Evolutionary conservation across 2,329 filamentous ascomycete species (phyloP).

Genomic region (Emergomyces orientalis): DNA sequence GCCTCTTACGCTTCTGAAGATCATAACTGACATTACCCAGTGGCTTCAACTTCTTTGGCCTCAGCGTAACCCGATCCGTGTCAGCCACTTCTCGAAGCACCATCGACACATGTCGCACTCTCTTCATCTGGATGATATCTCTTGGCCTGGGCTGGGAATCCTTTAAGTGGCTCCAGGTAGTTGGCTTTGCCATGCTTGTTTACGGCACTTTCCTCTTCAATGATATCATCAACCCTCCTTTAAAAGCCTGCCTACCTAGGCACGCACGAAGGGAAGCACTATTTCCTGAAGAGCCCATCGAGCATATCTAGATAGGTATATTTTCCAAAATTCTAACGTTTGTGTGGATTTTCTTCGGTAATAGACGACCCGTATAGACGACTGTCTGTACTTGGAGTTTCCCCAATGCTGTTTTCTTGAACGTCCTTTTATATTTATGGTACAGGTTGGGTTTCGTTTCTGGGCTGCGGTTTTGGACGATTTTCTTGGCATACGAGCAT

Average conservation of each 20-base stretch:
- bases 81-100: slow-evolving; percentile 90
- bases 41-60: slow-evolving; percentile 97
- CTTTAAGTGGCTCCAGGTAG: slow-evolving; percentile 94
- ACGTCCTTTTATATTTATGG: not conserved
- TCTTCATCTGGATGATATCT: slow-evolving; percentile 97
- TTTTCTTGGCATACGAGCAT: not conserved
- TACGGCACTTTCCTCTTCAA: slow-evolving; percentile 98
- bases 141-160: slow-evolving; percentile 90
- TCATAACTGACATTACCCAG: slow-evolving; percentile 36
- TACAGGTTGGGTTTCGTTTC: not conserved
- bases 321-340: not conserved
- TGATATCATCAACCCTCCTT: slow-evolving; percentile 75
- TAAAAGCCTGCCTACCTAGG: slow-evolving; percentile 56
- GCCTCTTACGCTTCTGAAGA: slow-evolving; percentile 8
- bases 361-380: not conserved
- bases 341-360: not conserved
- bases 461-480: not conserved
- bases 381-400: not conserved
- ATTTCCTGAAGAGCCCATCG: slow-evolving; percentile 73
- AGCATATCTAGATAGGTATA: slow-evolving; percentile 45
- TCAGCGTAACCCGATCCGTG: slow-evolving; percentile 81
- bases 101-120: slow-evolving; percentile 91
- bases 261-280: slow-evolving; percentile 38
- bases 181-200: slow-evolving; percentile 78
- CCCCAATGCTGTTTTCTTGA: not conserved